Conservation (phyloP, 768 basidiomycete species). For the Lactarius deliciosus region DNA sequence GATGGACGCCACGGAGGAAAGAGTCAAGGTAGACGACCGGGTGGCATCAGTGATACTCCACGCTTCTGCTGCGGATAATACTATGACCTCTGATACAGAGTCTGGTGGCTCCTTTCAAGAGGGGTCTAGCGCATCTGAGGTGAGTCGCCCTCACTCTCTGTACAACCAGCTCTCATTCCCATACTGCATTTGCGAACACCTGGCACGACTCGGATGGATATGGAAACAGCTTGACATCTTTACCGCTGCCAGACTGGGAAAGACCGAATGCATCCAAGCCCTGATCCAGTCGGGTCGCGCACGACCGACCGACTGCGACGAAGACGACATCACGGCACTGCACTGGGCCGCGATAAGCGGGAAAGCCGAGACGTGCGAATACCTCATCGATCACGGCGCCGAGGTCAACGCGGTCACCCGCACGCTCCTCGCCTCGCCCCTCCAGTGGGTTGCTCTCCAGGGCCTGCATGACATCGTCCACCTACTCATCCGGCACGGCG, state of each 20-base stretch:
- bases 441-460: conserved; percentile 97
- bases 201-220: not conserved
- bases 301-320: conserved; percentile 72
- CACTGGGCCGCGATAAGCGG: conserved; percentile 98
- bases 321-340: conserved; percentile 89
- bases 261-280: conserved; percentile 57
- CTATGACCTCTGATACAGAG: not conserved
- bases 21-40: conserved; percentile 1
- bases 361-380: conserved; percentile 80
- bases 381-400: conserved; percentile 85
- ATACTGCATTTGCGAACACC: not conserved
- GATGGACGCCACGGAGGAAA: conserved; percentile 7
- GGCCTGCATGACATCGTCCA: conserved; percentile 96
- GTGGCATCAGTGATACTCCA: conserved; percentile 4
- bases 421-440: conserved; percentile 86
- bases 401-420: conserved; percentile 92
- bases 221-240: conserved; percentile 75
- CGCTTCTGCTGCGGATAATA: not conserved
- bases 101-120: not conserved
- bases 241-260: conserved; percentile 82
- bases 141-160: not conserved
- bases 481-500: conserved; percentile 81
- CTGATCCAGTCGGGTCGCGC: conserved; percentile 71
- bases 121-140: not conserved
- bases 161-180: not conserved